Conservation (phyloP, 2,329 filamentous ascomycete species). For the Fusarium coffeatum region DNA sequence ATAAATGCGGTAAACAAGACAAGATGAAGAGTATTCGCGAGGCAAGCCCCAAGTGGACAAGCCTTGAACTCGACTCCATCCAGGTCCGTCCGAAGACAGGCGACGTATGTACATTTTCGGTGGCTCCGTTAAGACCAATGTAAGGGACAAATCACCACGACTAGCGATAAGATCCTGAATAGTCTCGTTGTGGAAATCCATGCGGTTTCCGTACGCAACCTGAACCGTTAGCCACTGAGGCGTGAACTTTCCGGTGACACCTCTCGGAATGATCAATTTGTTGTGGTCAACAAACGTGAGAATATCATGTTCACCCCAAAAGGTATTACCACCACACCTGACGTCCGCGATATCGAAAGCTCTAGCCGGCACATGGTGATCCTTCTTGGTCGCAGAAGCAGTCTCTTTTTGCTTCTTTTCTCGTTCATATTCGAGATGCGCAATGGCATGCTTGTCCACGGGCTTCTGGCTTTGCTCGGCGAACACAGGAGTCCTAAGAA, state of each 20-base stretch:
- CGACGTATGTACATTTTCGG: slow-evolving; percentile 59
- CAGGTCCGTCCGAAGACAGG: background rate
- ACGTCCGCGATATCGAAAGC: slow-evolving; percentile 44
- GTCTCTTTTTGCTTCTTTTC: slow-evolving; percentile 41
- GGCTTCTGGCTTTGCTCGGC: slow-evolving; percentile 51
- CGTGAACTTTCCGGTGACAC: slow-evolving; percentile 20
- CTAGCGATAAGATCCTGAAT: slow-evolving; percentile 60
- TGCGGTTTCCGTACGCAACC: slow-evolving; percentile 27
- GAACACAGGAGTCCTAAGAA: slow-evolving; percentile 48
- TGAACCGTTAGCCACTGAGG: slow-evolving; percentile 32
- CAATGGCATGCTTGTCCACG: slow-evolving; percentile 41
- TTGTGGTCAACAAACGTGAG: slow-evolving; percentile 60
- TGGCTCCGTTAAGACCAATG: slow-evolving; percentile 63
- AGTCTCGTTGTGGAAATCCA: slow-evolving; percentile 63
- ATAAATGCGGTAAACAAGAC: slow-evolving; percentile 58
- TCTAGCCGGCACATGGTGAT: slow-evolving; percentile 38
- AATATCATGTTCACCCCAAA: slow-evolving; percentile 42
- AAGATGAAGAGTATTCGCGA: slow-evolving; percentile 49
- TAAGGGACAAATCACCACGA: slow-evolving; percentile 54
- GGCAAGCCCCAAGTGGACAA: slow-evolving; percentile 39
- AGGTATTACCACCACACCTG: slow-evolving; percentile 63
- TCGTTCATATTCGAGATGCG: slow-evolving; percentile 47
- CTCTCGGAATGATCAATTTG: slow-evolving; percentile 14
- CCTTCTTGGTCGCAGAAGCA: background rate
- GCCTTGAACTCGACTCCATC: slow-evolving; percentile 48